These are phyloP conservation scores for Coccomyxa subellipsoidea DNA, from an alignment of 163 green algal genomes.

Conservation along the genomic window DNA sequence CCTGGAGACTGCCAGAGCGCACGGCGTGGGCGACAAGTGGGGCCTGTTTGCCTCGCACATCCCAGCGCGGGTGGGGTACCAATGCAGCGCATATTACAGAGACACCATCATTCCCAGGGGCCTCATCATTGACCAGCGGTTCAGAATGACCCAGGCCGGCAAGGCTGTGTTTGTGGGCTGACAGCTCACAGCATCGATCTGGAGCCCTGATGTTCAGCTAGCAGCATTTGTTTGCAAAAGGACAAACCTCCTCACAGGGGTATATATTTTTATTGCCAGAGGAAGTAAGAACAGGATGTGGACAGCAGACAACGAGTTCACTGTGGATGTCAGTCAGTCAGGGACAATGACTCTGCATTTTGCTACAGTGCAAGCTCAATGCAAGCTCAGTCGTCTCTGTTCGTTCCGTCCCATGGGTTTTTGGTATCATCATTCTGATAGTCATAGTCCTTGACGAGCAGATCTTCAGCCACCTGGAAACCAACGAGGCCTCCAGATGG, in stretches of 20 bases:
- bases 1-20: slow-evolving; percentile 44
- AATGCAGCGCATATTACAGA: slow-evolving; percentile 62
- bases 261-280: too few relatives aligned
- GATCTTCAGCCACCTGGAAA: slow-evolving; percentile 9
- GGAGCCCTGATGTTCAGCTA: not conserved
- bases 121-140: slow-evolving; percentile 50
- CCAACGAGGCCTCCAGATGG: slow-evolving; percentile 6
- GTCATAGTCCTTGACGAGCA: slow-evolving; percentile 7
- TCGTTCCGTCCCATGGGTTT: not conserved
- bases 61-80: slow-evolving; percentile 66
- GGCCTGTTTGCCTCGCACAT: slow-evolving; percentile 72
- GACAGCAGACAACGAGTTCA: too few relatives aligned
- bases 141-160: slow-evolving; percentile 38
- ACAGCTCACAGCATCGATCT: too few relatives aligned
- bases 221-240: not conserved
- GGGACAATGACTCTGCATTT: too few relatives aligned
- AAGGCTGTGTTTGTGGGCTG: slow-evolving; percentile 40
- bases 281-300: too few relatives aligned
- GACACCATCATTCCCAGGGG: slow-evolving; percentile 56
- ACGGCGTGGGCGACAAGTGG: slow-evolving; percentile 73
- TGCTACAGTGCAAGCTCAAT: too few relatives aligned
- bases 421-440: not conserved
- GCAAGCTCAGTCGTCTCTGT: not conserved
- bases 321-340: too few relatives aligned
- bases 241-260: too few relatives aligned